Evolutionary conservation across 2,329 filamentous ascomycete species (phyloP), one percentile per base, ranked within the genome.

Genomic region (Lomentospora prolificans): DNA sequence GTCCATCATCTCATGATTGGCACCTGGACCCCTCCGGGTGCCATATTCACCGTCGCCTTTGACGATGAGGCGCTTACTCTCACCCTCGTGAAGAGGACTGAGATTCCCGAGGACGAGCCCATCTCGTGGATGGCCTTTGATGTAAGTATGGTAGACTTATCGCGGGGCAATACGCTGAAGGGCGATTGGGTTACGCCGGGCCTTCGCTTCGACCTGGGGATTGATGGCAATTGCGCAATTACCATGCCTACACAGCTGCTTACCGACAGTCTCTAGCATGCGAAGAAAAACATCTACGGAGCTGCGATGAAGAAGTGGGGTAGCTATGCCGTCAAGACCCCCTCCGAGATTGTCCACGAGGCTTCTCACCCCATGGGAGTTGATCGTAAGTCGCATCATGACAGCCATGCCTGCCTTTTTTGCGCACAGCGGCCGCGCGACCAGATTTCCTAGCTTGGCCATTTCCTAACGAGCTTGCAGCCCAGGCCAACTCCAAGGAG

Each of bases 121-220:
- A 94, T 95, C 61, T 95, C 89, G 58, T 95, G 90, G 90, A 92
- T 95, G 87, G 86, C 89, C 14, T 92, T 95, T 65, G 86, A 89
- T 68, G 88, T 90, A 75, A 72, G 85, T 65, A 12, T 9, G 9
- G 2, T 41, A n/a, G n/a, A n/a, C n/a, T n/a, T n/a, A n/a, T n/a
- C n/a, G n/a, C n/a, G n/a, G n/a, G n/a, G n/a, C n/a, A n/a, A n/a
- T n/a, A n/a, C n/a, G n/a, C n/a, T n/a, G n/a, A n/a, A n/a, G n/a
- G n/a, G n/a, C n/a, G n/a, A n/a, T n/a, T n/a, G n/a, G n/a, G n/a
- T n/a, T n/a, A n/a, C n/a, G n/a, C n/a, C n/a, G n/a, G n/a, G n/a
- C n/a, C n/a, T n/a, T n/a, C n/a, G n/a, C n/a, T n/a, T n/a, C n/a
- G n/a, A n/a, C n/a, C n/a, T n/a, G n/a, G n/a, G n/a, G n/a, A n/a